These are phyloP conservation scores for Collybiopsis luxurians DNA, from an alignment of 768 basidiomycete genomes.

Conservation along the genomic window DNA sequence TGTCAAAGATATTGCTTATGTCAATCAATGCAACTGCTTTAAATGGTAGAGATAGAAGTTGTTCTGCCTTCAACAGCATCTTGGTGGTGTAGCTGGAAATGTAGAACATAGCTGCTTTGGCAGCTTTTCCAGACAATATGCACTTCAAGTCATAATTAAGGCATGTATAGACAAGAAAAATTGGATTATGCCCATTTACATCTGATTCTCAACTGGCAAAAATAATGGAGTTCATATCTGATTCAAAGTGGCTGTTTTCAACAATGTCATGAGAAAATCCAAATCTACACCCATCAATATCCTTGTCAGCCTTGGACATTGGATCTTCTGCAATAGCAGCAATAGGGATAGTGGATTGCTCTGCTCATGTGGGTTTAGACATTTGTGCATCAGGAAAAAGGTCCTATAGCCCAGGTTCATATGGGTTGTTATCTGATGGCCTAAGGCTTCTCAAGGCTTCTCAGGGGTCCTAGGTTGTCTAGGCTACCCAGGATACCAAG, in stretches of 20 bases:
- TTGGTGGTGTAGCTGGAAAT: constrained; percentile 35
- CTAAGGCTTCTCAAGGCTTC: no score
- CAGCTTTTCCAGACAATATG: constrained; percentile 29
- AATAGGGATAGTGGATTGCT: no score
- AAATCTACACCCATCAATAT: constrained; percentile 24
- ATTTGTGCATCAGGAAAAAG: no score
- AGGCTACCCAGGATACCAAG: no score
- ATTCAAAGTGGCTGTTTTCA: constrained; percentile 24
- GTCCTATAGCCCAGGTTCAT: no score
- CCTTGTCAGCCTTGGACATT: no score
- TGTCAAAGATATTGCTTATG: background rate
- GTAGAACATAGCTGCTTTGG: constrained; percentile 34
- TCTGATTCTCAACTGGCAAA: constrained; percentile 23
- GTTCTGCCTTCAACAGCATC: constrained; percentile 22
- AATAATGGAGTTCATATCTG: constrained; percentile 26
- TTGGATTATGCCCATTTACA: constrained; percentile 30
- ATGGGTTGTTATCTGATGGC: no score
- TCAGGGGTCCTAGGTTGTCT: no score
- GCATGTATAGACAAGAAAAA: constrained; percentile 27
- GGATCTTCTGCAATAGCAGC: no score
- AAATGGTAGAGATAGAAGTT: constrained; percentile 23
- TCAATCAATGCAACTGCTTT: constrained; percentile 15
- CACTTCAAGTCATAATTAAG: constrained; percentile 35
- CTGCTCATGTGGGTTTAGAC: no score
- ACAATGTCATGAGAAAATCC: constrained; percentile 30